Conservation (phyloP, 2,329 filamentous ascomycete species). For the Fusarium buharicum region DNA sequence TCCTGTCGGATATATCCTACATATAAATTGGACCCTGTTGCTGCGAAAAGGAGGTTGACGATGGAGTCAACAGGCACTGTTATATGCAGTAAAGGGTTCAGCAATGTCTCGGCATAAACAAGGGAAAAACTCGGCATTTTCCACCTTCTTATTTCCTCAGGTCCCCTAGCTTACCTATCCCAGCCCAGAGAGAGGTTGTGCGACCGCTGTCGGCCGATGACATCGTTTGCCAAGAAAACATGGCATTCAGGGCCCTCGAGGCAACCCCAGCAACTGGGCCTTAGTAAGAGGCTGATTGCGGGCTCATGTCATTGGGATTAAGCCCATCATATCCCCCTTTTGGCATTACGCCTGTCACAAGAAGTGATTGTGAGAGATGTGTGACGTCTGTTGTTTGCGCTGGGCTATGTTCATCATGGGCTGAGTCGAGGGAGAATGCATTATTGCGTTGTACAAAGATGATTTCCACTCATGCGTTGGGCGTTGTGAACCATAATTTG, state of each 20-base stretch:
- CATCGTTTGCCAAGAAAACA: conserved; percentile 27
- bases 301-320: not conserved
- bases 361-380: conserved; percentile 14
- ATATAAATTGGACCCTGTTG: not conserved
- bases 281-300: conserved; percentile 2
- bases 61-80: not conserved
- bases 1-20: conserved; percentile 24
- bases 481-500: no score
- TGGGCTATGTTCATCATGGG: conserved; percentile 31
- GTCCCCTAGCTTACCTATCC: not conserved
- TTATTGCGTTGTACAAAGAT: conserved; percentile 11
- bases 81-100: not conserved
- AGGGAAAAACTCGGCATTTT: conserved; percentile 29
- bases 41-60: conserved; percentile 1
- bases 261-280: not conserved
- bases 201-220: conserved; percentile 19
- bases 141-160: not conserved
- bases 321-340: conserved; percentile 9
- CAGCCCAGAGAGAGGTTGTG: conserved; percentile 9
- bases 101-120: conserved; percentile 4
- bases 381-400: conserved; percentile 30
- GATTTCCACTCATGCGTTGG: not conserved
- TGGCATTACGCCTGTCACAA: conserved; percentile 10
- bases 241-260: conserved; percentile 7
- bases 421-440: conserved; percentile 22